Evolutionary conservation across 257 asterid genomes (phyloP).

Genomic region (Apocynum venetum): DNA sequence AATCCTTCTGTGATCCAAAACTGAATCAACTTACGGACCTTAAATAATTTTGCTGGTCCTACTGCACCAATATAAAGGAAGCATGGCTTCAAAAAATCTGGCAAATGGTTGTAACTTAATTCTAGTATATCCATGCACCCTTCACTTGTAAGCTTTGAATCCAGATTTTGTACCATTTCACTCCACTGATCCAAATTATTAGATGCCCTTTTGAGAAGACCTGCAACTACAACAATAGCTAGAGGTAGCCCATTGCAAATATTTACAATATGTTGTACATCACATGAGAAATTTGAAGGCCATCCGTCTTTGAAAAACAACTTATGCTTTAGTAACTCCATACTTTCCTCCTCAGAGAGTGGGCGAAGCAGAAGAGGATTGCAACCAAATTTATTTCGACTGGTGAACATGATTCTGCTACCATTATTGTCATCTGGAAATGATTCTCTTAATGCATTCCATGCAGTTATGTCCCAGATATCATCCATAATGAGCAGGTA

Average conservation of each 20-base stretch:
- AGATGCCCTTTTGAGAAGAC: neutral
- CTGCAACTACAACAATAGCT: neutral
- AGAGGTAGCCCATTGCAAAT: conserved; percentile 7
- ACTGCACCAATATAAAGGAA: neutral
- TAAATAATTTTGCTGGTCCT: no score
- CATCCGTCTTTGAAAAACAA: neutral
- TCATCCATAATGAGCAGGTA: conserved; percentile 6
- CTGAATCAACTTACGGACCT: neutral
- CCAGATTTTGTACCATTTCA: neutral
- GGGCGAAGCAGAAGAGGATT: neutral
- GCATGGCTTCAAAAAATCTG: neutral
- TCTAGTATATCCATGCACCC: neutral
- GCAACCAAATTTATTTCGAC: neutral
- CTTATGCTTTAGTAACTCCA: neutral
- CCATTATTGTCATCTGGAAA: neutral
- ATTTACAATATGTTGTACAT: neutral
- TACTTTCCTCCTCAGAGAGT: neutral
- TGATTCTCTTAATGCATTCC: neutral
- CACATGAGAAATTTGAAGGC: neutral
- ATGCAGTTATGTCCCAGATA: neutral
- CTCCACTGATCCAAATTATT: neutral
- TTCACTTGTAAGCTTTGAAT: neutral
- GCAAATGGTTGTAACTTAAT: conserved; percentile 4
- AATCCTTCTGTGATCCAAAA: conserved; percentile 1
- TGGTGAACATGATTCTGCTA: neutral